phyloP scores from a whole-genome alignment of 208 protist genomes.

The Leishmania martiniquensis region DNA sequence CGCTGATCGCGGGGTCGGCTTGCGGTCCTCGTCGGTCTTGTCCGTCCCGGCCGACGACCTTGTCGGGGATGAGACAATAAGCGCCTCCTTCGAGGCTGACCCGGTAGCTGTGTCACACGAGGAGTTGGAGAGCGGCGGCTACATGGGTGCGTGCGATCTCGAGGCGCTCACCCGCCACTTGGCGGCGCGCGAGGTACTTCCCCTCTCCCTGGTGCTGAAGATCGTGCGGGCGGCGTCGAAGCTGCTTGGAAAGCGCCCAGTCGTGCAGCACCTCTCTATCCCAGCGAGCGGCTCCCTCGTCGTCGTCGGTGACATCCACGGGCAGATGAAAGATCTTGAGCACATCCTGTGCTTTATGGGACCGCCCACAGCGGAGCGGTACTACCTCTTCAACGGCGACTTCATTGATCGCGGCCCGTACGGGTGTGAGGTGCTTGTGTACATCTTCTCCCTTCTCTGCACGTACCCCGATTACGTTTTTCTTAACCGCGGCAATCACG shows the following conservation, averaged over 20 bases:
- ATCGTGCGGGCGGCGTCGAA: slow-evolving; percentile 55
- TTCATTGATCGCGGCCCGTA: slow-evolving; percentile 99
- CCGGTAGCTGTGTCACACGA: slow-evolving; percentile 16
- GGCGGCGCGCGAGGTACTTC: slow-evolving; percentile 43
- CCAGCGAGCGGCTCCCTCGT: slow-evolving; percentile 59
- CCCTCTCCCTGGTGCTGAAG: slow-evolving; percentile 35
- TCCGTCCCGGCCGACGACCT: too few relatives aligned
- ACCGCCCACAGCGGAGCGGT: slow-evolving; percentile 48
- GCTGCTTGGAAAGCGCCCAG: slow-evolving; percentile 40
- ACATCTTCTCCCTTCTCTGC: slow-evolving; percentile 82
- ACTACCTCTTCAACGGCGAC: slow-evolving; percentile 98
- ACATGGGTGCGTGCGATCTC: slow-evolving; percentile 43
- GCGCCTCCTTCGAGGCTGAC: slow-evolving; percentile 19
- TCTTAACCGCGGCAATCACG: slow-evolving; percentile 94
- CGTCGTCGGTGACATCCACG: slow-evolving; percentile 91
- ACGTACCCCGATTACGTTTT: slow-evolving; percentile 82
- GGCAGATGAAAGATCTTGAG: slow-evolving; percentile 87
- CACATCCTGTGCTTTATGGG: slow-evolving; percentile 70
- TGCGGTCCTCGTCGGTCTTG: too few relatives aligned
- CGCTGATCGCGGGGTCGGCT: too few relatives aligned
- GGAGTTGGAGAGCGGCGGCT: slow-evolving; percentile 35
- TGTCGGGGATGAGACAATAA: slow-evolving; percentile 12
- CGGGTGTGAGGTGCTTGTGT: slow-evolving; percentile 92
- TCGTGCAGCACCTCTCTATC: slow-evolving; percentile 65
- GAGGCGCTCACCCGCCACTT: slow-evolving; percentile 40